These are phyloP conservation scores for Podila verticillata DNA, from an alignment of 192 early-diverging fungal genomes.

Conservation along the genomic window DNA sequence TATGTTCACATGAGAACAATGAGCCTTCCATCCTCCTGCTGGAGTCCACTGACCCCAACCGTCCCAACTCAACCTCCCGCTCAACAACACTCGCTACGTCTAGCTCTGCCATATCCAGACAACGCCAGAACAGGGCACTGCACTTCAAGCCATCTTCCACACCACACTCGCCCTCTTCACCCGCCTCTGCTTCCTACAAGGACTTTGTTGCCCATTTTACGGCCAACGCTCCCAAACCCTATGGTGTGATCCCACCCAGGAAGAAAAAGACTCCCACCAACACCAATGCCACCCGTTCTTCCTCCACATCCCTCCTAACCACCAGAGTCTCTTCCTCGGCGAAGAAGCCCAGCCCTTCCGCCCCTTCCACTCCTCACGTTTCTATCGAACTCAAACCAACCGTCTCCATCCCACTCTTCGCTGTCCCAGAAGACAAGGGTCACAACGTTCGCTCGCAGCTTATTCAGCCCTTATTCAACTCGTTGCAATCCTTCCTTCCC, in stretches of 20 bases:
- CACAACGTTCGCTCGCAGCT: conserved; percentile 3
- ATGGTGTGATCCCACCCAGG: conserved; percentile 47
- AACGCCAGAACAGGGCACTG: background rate
- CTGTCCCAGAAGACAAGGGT: background rate
- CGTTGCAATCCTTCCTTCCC: conserved; percentile 31
- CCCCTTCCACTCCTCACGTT: background rate
- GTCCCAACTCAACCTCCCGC: background rate
- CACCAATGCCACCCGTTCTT: conserved; percentile 2
- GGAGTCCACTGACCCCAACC: background rate
- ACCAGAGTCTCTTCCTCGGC: background rate
- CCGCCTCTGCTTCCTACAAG: conserved; percentile 29
- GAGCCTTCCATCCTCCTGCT: conserved; percentile 9
- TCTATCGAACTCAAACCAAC: background rate
- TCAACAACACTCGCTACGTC: background rate
- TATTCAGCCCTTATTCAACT: conserved; percentile 32
- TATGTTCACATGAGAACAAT: conserved; percentile 28
- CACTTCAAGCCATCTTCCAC: conserved; percentile 11
- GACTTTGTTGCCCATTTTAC: conserved; percentile 49
- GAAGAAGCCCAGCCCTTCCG: background rate
- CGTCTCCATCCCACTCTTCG: background rate
- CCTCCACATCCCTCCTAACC: conserved; percentile 6
- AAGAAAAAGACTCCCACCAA: conserved; percentile 10
- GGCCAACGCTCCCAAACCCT: conserved; percentile 38
- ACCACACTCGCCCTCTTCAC: background rate
- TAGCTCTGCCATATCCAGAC: background rate